A percentile compares a stretch with the other conserved stretches of the same genome.
These are phyloP conservation scores for Leishmania tropica DNA, from an alignment of 208 protist species.

Conservation along the genomic window DNA sequence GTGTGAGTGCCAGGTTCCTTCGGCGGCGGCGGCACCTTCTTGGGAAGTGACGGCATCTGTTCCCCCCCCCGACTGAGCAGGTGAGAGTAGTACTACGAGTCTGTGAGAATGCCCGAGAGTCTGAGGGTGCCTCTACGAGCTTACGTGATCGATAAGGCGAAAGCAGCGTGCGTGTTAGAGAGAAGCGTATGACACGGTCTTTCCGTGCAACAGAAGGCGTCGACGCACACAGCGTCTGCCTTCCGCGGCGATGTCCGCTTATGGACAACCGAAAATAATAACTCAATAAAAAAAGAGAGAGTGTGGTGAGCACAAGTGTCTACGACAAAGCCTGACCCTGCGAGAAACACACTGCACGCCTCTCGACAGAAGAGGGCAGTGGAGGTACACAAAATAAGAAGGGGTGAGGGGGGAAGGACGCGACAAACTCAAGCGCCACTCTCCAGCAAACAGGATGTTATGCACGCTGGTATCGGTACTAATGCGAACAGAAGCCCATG, in stretches of 20 bases:
- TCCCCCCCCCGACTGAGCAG: not conserved
- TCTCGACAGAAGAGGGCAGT: not conserved
- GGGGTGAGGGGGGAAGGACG: not conserved
- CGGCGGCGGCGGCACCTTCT: slow-evolving; percentile 42
- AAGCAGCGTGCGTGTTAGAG: not conserved
- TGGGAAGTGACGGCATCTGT: slow-evolving; percentile 27
- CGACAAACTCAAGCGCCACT: not conserved
- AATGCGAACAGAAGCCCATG: not conserved
- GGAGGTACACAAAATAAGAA: not conserved
- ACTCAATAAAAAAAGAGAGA: not conserved
- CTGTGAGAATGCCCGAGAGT: not conserved
- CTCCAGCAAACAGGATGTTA: not conserved
- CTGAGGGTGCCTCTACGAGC: not conserved
- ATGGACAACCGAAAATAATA: not conserved
- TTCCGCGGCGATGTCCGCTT: not conserved
- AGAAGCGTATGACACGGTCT: not conserved
- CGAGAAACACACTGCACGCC: not conserved
- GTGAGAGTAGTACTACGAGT: not conserved
- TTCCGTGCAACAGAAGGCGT: not conserved
- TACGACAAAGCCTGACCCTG: not conserved
- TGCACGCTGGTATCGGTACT: not conserved
- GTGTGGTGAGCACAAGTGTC: not conserved
- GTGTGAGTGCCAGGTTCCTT: slow-evolving; percentile 66
- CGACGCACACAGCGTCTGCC: not conserved
- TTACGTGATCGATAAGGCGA: not conserved